Evolutionary conservation across 2,329 filamentous ascomycete genomes (phyloP), one percentile per base, ranked within the genome.

Genomic region (Fonsecaea erecta): DNA sequence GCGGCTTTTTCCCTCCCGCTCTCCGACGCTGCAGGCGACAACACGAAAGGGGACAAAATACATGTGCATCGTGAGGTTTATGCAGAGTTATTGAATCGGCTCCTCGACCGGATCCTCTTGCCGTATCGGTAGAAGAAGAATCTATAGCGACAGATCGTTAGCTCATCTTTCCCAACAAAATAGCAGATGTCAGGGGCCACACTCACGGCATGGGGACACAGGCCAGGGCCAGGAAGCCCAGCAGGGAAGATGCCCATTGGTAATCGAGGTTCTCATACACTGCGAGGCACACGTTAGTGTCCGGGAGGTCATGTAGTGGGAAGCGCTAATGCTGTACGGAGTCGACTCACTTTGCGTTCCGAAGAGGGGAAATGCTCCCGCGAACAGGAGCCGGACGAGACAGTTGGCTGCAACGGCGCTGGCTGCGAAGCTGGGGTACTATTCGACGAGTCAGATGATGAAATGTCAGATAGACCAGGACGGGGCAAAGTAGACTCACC

Each of bases 381-480:
- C 93, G 79, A 95, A 94, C 24, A 84, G 81, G 68, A 88, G 92
- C 57, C 93, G 85, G 64, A 90, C 85, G 75, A 95, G 91, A 53
- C 88, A 89, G 73, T 96, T 94, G 52, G 92, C 92, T 9, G 93
- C 92, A 76, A 96, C 83, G 2, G 92, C 92, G 60, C 78, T 81
- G 18, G 80, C 80, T 11, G 79, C 78, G 71, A 78, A 79, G 5
- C 76, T 72, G 1, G 79, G 77, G 73, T 80, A 81, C 26, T 61
- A 21, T 46, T n/a, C 24, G n/a, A n/a, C 18, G 16, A 26, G 51
- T 61, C 32, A 61, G 48, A 35, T 24, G n/a, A 7, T 26, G 32
- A 16, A 35, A 4, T 5, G 24, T 8, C 9, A 14, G 16, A 34
- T n/a, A 7, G 9, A 14, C 21, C 12, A 24, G 28, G 11, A 0